A percentile compares a stretch with the other conserved stretches of the same genome.
phyloP scores from a whole-genome alignment of 2,329 filamentous ascomycete species.

The Aspergillus sp. region DNA sequence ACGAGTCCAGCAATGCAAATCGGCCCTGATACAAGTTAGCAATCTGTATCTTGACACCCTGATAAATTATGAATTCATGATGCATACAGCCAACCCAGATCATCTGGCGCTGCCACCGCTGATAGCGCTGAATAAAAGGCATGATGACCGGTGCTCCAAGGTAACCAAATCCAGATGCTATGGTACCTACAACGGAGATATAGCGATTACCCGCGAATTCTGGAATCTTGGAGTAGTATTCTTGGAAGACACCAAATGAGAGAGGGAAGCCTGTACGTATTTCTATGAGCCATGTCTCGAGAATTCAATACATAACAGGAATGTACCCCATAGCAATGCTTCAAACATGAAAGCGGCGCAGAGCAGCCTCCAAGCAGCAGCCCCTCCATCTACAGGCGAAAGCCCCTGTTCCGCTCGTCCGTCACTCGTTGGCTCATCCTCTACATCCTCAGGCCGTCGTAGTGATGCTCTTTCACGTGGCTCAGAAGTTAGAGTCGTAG shows the following conservation, averaged over 20 bases:
- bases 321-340: constrained; percentile 3
- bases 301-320: no score
- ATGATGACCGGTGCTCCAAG: constrained; percentile 6
- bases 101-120: background rate
- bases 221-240: no score
- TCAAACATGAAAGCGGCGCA: constrained; percentile 7
- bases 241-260: no score
- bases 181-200: constrained; percentile 24
- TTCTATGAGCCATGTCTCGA: no score
- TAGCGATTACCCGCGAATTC: no score
- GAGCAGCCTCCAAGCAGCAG: constrained; percentile 5
- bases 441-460: background rate
- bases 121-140: background rate
- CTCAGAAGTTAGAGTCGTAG: no score
- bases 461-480: background rate
- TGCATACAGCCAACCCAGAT: constrained; percentile 7
- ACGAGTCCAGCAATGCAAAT: background rate
- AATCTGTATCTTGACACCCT: no score
- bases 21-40: no score
- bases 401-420: no score
- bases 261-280: no score
- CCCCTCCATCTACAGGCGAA: background rate
- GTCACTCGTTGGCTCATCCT: background rate
- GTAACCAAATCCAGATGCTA: constrained; percentile 11
- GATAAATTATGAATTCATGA: background rate